Evolutionary conservation across 495 filamentous ascomycete genomes (phyloP).

Genomic region (Daldinia loculata): DNA sequence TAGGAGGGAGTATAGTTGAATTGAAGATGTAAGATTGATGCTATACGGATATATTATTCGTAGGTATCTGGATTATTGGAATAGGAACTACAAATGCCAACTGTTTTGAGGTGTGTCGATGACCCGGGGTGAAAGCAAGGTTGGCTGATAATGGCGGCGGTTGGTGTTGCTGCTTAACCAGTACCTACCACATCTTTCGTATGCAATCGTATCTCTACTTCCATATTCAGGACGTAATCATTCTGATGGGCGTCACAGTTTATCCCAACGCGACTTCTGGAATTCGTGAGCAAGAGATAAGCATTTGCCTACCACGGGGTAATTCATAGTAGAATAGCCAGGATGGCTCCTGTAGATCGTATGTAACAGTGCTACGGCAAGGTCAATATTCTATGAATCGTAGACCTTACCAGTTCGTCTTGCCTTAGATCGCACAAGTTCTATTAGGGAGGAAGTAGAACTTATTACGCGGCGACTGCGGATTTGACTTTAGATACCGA

Average conservation of each 20-base stretch:
- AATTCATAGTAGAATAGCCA: not conserved
- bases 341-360: not conserved
- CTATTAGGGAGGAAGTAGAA: too few relatives aligned
- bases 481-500: too few relatives aligned
- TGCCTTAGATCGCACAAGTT: not conserved
- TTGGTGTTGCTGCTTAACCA: not conserved
- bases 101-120: not conserved
- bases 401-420: too few relatives aligned
- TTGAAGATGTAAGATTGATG: not conserved
- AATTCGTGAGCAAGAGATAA: not conserved
- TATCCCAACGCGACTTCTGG: not conserved
- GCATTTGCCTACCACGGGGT: not conserved
- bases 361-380: not conserved
- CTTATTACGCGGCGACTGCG: too few relatives aligned
- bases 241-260: not conserved
- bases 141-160: not conserved
- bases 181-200: not conserved
- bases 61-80: not conserved
- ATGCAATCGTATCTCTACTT: not conserved
- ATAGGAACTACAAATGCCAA: not conserved
- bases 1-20: not conserved
- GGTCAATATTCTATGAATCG: too few relatives aligned
- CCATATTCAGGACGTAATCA: not conserved
- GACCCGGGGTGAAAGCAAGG: not conserved
- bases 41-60: not conserved